phyloP scores from a whole-genome alignment of 129 eudicot species.

The Rutidosis leptorrhynchoides region DNA sequence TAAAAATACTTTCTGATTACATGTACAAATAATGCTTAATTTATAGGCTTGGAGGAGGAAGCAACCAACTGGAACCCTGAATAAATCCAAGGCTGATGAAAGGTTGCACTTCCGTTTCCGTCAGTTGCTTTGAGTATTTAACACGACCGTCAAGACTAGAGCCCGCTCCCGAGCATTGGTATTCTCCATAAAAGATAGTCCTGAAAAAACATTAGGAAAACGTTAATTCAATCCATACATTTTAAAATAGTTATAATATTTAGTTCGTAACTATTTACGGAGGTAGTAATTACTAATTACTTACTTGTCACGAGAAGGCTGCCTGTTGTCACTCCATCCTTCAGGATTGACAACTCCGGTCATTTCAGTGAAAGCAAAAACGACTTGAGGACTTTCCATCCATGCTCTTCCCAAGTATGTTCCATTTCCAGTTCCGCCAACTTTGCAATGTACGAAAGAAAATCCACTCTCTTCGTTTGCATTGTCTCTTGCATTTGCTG shows the following conservation, averaged over 20 bases:
- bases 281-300: constrained; percentile 5
- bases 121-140: constrained; percentile 32
- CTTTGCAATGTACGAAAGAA: constrained; percentile 44
- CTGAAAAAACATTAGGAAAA: too few species aligned
- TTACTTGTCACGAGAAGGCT: constrained; percentile 32
- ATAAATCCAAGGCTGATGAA: constrained; percentile 38
- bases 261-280: too few species aligned
- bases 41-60: constrained; percentile 42
- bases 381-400: constrained; percentile 45
- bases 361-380: constrained; percentile 44
- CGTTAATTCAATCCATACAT: too few species aligned
- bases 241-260: too few species aligned
- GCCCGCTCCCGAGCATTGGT: constrained; percentile 36
- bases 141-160: constrained; percentile 12
- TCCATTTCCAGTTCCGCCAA: constrained; percentile 46
- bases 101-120: constrained; percentile 33
- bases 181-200: constrained; percentile 25
- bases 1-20: too few species aligned
- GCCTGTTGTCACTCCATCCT: constrained; percentile 54
- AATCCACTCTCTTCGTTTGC: constrained; percentile 33
- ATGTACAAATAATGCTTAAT: too few species aligned
- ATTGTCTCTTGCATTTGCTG: constrained; percentile 53
- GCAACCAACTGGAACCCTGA: constrained; percentile 51
- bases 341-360: constrained; percentile 40
- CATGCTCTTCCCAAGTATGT: constrained; percentile 59